Conservation (phyloP, 768 basidiomycete genomes). For the Lactarius indigo region DNA sequence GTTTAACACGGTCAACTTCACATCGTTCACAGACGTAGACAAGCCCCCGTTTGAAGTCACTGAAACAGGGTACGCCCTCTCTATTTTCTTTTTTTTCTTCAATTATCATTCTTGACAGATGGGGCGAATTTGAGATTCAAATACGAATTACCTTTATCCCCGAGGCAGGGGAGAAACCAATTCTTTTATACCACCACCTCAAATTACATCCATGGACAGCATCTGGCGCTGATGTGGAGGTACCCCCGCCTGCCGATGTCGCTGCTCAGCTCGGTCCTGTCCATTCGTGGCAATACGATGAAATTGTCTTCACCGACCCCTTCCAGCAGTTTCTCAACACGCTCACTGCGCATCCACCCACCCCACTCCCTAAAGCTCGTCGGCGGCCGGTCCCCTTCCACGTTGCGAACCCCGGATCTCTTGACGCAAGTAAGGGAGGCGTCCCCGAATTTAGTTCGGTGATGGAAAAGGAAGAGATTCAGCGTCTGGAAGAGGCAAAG, state of each 20-base stretch:
- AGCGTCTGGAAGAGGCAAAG: constrained; percentile 72
- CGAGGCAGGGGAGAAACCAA: constrained; percentile 89
- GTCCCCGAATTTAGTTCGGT: constrained; percentile 78
- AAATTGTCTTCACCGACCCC: constrained; percentile 94
- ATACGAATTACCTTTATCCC: constrained; percentile 86
- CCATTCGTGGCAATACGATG: constrained; percentile 98
- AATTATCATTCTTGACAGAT: constrained; percentile 42
- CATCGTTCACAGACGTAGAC: constrained; percentile 63
- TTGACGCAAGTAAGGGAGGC: constrained; percentile 62
- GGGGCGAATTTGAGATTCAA: constrained; percentile 98
- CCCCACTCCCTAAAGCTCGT: constrained; percentile 64
- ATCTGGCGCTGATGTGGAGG: constrained; percentile 59
- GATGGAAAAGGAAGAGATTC: constrained; percentile 87
- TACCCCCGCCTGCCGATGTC: constrained; percentile 62
- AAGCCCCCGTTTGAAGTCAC: constrained; percentile 93
- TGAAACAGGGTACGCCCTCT: constrained; percentile 77
- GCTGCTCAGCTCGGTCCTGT: constrained; percentile 73
- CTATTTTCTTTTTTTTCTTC: neutral
- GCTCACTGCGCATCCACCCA: constrained; percentile 79
- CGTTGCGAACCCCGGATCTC: constrained; percentile 45
- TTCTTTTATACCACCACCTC: constrained; percentile 87
- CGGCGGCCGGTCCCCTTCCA: constrained; percentile 70
- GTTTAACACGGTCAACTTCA: neutral
- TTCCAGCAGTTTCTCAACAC: constrained; percentile 81
- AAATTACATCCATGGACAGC: constrained; percentile 89